Evolutionary conservation across 1,284 basidiomycete species (phyloP).

Genomic region (Tilletiaria anomala): DNA sequence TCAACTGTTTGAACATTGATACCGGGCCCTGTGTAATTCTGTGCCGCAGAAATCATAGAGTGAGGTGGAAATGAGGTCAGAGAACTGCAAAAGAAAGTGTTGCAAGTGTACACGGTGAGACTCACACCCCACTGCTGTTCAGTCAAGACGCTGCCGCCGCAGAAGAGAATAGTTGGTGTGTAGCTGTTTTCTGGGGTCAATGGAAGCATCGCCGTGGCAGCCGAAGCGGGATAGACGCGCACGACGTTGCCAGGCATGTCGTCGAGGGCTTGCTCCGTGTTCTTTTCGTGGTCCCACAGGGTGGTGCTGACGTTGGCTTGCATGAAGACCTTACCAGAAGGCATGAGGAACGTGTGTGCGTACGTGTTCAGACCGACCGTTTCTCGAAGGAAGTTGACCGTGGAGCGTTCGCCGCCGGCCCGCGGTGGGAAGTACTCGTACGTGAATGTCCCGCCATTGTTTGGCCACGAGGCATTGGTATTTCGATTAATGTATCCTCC

Average conservation of each 20-base stretch:
- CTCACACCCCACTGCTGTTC: slow-evolving; percentile 35
- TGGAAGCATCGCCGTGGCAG: slow-evolving; percentile 75
- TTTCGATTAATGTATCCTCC: slow-evolving; percentile 40
- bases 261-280: slow-evolving; percentile 17
- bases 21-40: slow-evolving; percentile 24
- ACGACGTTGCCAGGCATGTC: slow-evolving; percentile 34
- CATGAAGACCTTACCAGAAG: slow-evolving; percentile 37
- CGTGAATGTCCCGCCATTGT: slow-evolving; percentile 23
- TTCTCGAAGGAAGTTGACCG: not conserved
- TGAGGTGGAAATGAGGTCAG: no score
- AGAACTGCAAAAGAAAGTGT: no score
- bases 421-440: slow-evolving; percentile 31
- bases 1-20: slow-evolving; percentile 22
- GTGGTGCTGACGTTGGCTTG: slow-evolving; percentile 36
- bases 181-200: slow-evolving; percentile 79
- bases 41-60: no score
- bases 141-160: slow-evolving; percentile 60
- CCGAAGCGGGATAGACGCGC: slow-evolving; percentile 76
- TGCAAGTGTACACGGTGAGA: no score
- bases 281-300: slow-evolving; percentile 26
- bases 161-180: slow-evolving; percentile 69
- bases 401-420: not conserved
- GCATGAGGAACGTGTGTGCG: slow-evolving; percentile 37
- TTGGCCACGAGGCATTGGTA: no score
- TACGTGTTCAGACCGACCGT: slow-evolving; percentile 35